These are phyloP conservation scores for Termitomyces eurrhizus DNA, from an alignment of 768 basidiomycete genomes.

Conservation along the genomic window DNA sequence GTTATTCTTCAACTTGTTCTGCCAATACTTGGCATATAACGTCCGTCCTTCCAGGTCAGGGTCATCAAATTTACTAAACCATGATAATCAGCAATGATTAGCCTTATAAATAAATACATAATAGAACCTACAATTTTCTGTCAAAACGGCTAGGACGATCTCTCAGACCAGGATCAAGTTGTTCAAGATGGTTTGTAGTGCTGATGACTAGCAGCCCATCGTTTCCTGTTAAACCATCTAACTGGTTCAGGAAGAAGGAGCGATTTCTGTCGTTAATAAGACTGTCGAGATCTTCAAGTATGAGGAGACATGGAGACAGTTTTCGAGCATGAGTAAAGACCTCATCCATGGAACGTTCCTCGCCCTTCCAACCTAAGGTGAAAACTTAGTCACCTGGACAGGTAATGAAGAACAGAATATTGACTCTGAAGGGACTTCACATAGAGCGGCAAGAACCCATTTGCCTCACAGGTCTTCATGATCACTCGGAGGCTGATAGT, in stretches of 20 bases:
- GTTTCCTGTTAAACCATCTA: conserved; percentile 78
- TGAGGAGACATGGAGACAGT: conserved; percentile 60
- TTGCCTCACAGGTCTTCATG: conserved; percentile 67
- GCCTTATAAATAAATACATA: background rate
- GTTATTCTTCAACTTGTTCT: conserved; percentile 65
- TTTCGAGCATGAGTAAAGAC: conserved; percentile 75
- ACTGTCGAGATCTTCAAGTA: conserved; percentile 63
- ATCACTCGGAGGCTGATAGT: conserved; percentile 80
- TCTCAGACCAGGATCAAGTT: conserved; percentile 73
- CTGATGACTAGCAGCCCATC: conserved; percentile 76
- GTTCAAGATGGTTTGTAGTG: conserved; percentile 82
- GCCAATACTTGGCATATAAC: conserved; percentile 78
- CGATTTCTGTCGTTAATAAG: conserved; percentile 75
- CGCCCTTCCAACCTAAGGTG: conserved; percentile 51
- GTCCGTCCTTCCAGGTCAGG: conserved; percentile 61
- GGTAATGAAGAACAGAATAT: background rate
- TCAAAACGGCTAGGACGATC: conserved; percentile 82
- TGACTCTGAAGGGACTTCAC: conserved; percentile 77
- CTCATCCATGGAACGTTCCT: conserved; percentile 61
- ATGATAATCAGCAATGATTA: background rate
- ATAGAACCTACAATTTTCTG: conserved; percentile 67
- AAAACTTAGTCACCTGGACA: background rate
- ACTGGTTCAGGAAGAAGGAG: conserved; percentile 85
- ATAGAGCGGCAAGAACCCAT: conserved; percentile 67
- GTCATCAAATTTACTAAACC: conserved; percentile 65